Base-by-base conservation (phyloP, 495 filamentous ascomycete genomes). In the Lophiostoma macrostomum region DNA sequence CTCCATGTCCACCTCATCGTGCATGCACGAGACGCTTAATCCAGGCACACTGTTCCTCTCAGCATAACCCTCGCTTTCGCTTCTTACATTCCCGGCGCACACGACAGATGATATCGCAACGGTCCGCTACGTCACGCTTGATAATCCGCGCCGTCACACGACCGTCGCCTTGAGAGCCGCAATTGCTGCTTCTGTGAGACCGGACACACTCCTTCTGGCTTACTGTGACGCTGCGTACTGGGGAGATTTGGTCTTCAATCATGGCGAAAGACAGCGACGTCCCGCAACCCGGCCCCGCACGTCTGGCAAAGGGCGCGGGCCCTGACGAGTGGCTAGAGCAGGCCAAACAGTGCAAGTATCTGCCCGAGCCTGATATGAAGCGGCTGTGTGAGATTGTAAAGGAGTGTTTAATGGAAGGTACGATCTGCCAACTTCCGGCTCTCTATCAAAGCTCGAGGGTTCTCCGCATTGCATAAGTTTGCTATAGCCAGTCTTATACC, bases 371-470 rank as follows among this genome's bases (percentile, higher is more conserved):
- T 32, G 89, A 90, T 63, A 98, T 98, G 93, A 98, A 98, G 75
- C 86, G 94, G 69, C 78, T 98, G 14, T 98, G 93, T 71, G 93
- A 98, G 75, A 94, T 95, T 54, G 91, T 96, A 53, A 98, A 98
- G 75, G 94, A 97, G 71, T 90, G 84, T 53, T 76, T 97, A 63
- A 97, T 98, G 91, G 94, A 98, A 77, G 87, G 88, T 90, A 67
- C 63, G 77, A 55, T 36, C 2, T 53, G 34, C 46, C 27, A 31
- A 22, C 22, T 22, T 10, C 30, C 16, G 29, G 28, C 8, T 16
- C 24, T 13, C 30, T 13, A 12, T 14, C 22, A 35, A 2, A n/a
- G n/a, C n/a, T n/a, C n/a, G n/a, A n/a, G n/a, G n/a, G n/a, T n/a
- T n/a, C n/a, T n/a, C n/a, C n/a, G 27, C 12, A 14, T 25, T 10